Conservation (phyloP, 2,329 filamentous ascomycete species). For the Aspergillus pseudonomiae region DNA sequence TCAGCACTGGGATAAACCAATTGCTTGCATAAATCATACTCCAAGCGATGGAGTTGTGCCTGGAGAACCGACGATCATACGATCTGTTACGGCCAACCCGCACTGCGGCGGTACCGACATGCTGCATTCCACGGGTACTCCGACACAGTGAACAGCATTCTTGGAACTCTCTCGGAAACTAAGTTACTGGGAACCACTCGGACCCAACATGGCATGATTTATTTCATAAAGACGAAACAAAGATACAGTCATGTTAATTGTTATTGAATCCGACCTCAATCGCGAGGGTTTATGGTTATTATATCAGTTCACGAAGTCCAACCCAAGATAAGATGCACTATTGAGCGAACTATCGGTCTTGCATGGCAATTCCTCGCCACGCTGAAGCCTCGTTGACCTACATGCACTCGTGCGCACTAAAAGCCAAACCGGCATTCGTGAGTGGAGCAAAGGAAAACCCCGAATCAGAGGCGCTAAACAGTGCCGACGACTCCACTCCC, state of each 20-base stretch:
- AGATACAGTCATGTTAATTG: not conserved
- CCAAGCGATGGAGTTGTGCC: not conserved
- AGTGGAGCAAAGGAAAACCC: not conserved
- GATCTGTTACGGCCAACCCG: not conserved
- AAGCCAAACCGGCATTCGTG: not conserved
- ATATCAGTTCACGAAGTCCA: not conserved
- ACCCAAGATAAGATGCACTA: not conserved
- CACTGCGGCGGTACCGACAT: not conserved
- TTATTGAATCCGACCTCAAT: not conserved
- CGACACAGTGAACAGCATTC: not conserved
- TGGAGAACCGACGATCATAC: not conserved
- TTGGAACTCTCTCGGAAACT: not conserved
- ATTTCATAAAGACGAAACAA: not conserved
- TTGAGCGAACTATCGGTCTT: not conserved
- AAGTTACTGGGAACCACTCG: not conserved
- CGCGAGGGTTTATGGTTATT: not conserved
- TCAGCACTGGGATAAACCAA: not conserved
- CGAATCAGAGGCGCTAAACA: constrained; percentile 5
- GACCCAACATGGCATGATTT: not conserved
- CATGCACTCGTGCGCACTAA: not conserved
- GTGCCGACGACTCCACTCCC: not conserved
- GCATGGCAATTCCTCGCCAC: not conserved
- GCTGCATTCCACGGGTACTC: not conserved
- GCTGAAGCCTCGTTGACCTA: not conserved
- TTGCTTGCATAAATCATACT: not conserved